Evolutionary conservation across 2,329 filamentous ascomycete species (phyloP).

Genomic region (Hymenotorrendiella dingleyae): DNA sequence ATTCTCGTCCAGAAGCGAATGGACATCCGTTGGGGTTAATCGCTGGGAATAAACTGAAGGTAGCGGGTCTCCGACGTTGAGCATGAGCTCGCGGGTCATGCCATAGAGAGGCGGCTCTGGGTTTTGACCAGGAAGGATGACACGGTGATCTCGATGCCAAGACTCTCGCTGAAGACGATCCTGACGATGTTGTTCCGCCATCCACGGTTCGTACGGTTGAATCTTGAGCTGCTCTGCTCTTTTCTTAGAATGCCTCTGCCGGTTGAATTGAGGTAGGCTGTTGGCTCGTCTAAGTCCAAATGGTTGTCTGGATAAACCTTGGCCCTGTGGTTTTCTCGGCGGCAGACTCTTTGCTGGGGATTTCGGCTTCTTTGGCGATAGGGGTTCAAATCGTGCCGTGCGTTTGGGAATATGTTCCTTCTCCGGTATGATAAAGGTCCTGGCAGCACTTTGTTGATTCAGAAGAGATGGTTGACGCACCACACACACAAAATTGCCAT

Average conservation of each 20-base stretch:
- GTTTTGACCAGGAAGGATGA: constrained; percentile 22
- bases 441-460: no score
- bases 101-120: constrained; percentile 20
- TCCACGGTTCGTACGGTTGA: constrained; percentile 15
- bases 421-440: no score
- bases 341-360: no score
- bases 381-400: no score
- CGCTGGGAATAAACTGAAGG: constrained; percentile 20
- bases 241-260: constrained; percentile 12
- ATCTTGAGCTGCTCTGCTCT: constrained; percentile 10
- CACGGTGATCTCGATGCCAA: constrained; percentile 18
- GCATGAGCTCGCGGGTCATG: constrained; percentile 12
- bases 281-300: no score
- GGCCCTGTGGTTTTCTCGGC: neutral
- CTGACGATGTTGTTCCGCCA: constrained; percentile 14
- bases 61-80: constrained; percentile 12
- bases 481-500: no score
- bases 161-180: constrained; percentile 18
- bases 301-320: no score
- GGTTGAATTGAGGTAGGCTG: no score
- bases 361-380: no score
- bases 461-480: no score
- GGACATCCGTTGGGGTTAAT: constrained; percentile 23
- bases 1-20: constrained; percentile 16
- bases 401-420: no score